Evolutionary conservation across 2,329 filamentous ascomycete genomes (phyloP).

Genomic region (Coniochaeta ligniaria): DNA sequence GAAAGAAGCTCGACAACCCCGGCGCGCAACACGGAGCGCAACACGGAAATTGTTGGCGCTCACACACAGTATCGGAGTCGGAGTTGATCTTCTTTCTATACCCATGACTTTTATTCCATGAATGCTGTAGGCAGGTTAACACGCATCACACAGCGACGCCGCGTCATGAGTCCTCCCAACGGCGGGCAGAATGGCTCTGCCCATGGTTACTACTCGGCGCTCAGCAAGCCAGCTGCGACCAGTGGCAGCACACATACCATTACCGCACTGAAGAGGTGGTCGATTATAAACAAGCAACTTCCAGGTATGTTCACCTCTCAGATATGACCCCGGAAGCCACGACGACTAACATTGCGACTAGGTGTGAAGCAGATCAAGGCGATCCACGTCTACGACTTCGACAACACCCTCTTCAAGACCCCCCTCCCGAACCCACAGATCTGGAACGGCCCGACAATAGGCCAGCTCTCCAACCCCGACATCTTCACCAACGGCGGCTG

Average conservation of each 20-base stretch:
- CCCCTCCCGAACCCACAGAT: constrained; percentile 83
- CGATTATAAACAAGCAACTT: constrained; percentile 64
- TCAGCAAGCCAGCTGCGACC: constrained; percentile 3
- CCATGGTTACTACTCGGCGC: constrained; percentile 5
- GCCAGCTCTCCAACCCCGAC: constrained; percentile 68
- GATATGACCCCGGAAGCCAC: background rate
- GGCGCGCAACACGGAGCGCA: background rate
- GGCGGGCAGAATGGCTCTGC: constrained; percentile 12
- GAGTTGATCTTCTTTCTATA: background rate
- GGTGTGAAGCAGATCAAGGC: constrained; percentile 63
- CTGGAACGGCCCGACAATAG: constrained; percentile 75
- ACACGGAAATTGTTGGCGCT: background rate
- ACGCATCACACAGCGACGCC: constrained; percentile 8
- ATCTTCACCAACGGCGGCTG: constrained; percentile 79
- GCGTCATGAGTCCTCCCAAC: constrained; percentile 15
- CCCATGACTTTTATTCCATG: constrained; percentile 7
- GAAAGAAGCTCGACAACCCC: background rate
- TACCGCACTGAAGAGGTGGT: constrained; percentile 79
- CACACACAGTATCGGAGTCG: background rate
- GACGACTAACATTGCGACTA: constrained; percentile 13
- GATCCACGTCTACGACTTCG: constrained; percentile 95
- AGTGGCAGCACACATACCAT: constrained; percentile 40
- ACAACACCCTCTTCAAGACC: constrained; percentile 91
- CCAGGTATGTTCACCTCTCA: constrained; percentile 41
- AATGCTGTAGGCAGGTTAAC: constrained; percentile 9